These are phyloP conservation scores for Heterobasidion parviporum DNA, from an alignment of 1,284 basidiomycete genomes.

Conservation along the genomic window DNA sequence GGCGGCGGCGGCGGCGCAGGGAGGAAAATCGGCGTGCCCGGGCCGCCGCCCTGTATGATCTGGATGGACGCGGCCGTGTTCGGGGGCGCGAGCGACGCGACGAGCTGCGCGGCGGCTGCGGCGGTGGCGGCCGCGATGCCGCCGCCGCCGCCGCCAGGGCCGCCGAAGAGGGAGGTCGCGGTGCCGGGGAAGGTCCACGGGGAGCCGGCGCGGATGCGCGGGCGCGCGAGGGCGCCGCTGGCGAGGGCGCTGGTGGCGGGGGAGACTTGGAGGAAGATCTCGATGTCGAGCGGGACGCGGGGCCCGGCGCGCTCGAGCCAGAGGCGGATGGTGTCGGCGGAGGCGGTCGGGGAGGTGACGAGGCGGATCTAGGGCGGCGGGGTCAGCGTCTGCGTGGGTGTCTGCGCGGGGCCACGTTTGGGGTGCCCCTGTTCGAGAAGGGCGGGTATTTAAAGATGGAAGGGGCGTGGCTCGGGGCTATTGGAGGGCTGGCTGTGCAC, in stretches of 20 bases:
- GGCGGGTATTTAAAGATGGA: too few species aligned
- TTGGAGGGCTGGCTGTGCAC: too few species aligned
- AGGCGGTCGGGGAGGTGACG: slow-evolving; percentile 55
- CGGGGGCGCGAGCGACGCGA: too few species aligned
- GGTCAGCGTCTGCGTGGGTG: background rate
- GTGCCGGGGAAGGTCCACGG: slow-evolving; percentile 10
- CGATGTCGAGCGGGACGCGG: slow-evolving; percentile 62
- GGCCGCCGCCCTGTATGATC: slow-evolving; percentile 8
- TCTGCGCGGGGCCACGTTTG: too few species aligned
- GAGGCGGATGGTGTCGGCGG: slow-evolving; percentile 68
- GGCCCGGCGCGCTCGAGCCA: slow-evolving; percentile 73
- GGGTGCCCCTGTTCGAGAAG: too few species aligned
- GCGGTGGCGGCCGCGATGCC: background rate
- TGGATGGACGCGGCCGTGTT: slow-evolving; percentile 6
- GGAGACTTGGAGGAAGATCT: slow-evolving; percentile 56
- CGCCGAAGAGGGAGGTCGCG: slow-evolving; percentile 1
- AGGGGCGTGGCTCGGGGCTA: too few species aligned
- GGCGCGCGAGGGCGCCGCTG: slow-evolving; percentile 13
- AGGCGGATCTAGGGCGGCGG: slow-evolving; percentile 45
- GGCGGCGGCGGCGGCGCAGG: slow-evolving; percentile 19
- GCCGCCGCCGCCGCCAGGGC: background rate
- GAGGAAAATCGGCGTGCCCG: slow-evolving; percentile 16
- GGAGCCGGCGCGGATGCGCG: slow-evolving; percentile 17
- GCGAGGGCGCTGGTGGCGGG: too few species aligned
- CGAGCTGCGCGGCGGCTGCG: background rate